Conservation (phyloP, 108 stramenopile species). For the Cylindrotheca closterium region DNA sequence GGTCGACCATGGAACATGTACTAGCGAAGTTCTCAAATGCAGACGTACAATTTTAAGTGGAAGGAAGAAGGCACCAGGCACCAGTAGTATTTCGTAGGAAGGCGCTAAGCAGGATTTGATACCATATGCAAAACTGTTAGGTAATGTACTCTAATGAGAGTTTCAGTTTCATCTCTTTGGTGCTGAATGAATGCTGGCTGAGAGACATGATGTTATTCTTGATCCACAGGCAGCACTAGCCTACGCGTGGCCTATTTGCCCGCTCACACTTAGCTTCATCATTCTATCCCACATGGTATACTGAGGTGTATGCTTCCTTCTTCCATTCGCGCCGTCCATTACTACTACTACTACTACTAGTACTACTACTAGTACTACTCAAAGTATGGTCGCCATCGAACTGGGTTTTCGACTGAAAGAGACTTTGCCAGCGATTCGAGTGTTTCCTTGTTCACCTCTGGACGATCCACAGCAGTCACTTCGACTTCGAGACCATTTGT, state of each 20-base stretch:
- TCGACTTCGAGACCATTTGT: conserved; percentile 59
- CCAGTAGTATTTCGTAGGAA: too few species aligned
- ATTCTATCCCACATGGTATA: neutral
- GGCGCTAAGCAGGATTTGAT: too few species aligned
- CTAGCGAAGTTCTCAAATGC: too few species aligned
- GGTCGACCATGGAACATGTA: too few species aligned
- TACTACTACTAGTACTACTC: neutral
- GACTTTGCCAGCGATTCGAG: conserved; percentile 35
- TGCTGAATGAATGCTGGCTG: too few species aligned
- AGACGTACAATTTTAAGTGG: too few species aligned
- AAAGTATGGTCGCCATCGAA: conserved; percentile 58
- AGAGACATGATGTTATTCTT: too few species aligned
- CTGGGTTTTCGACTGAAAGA: conserved; percentile 27
- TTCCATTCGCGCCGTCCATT: neutral
- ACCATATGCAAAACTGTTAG: too few species aligned
- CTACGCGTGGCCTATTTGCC: neutral
- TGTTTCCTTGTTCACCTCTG: conserved; percentile 50
- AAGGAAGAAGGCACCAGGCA: too few species aligned
- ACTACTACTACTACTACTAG: neutral
- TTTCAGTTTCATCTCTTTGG: too few species aligned
- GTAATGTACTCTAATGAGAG: too few species aligned
- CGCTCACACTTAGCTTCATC: neutral
- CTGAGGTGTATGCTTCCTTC: neutral
- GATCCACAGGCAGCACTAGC: neutral
- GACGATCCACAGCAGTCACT: conserved; percentile 66